phyloP scores from a whole-genome alignment of 2,329 filamentous ascomycete genomes.

The Acrocalymma vagum region DNA sequence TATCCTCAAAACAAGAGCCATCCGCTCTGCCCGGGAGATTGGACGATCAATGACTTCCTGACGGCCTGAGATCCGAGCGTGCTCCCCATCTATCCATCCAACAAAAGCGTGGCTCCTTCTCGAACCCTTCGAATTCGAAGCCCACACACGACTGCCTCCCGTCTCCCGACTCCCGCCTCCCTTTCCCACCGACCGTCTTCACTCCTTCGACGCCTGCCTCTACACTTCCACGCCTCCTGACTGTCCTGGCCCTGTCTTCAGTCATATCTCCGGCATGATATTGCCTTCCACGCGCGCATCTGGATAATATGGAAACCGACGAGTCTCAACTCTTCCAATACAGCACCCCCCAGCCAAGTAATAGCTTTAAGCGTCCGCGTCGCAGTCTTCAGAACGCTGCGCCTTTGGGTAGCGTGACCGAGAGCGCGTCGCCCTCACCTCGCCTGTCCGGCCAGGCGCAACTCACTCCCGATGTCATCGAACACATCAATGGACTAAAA shows the following conservation, averaged over 20 bases:
- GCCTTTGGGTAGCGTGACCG: slow-evolving; percentile 45
- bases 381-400: slow-evolving; percentile 47
- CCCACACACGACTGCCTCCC: slow-evolving; percentile 13
- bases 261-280: slow-evolving; percentile 48
- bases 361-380: slow-evolving; percentile 47
- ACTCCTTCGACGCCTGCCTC: too few species aligned
- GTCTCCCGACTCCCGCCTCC: slow-evolving; percentile 31
- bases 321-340: slow-evolving; percentile 46
- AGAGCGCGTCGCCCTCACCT: slow-evolving; percentile 46
- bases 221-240: slow-evolving; percentile 30
- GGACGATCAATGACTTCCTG: slow-evolving; percentile 51
- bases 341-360: slow-evolving; percentile 43
- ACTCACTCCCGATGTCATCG: slow-evolving; percentile 47
- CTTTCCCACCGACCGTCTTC: slow-evolving; percentile 38
- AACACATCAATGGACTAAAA: slow-evolving; percentile 50
- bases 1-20: slow-evolving; percentile 50
- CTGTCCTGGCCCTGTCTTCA: slow-evolving; percentile 39
- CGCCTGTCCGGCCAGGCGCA: slow-evolving; percentile 41
- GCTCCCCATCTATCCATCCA: slow-evolving; percentile 36
- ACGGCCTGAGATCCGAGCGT: slow-evolving; percentile 44
- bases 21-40: slow-evolving; percentile 50
- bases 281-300: slow-evolving; percentile 35
- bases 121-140: slow-evolving; percentile 40
- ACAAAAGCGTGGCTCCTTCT: slow-evolving; percentile 45
- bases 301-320: slow-evolving; percentile 48